Percentiles rank a stretch among this genome's conserved stretches.
phyloP scores from a whole-genome alignment of 1,284 basidiomycete species.

The Inonotus hispidus region DNA sequence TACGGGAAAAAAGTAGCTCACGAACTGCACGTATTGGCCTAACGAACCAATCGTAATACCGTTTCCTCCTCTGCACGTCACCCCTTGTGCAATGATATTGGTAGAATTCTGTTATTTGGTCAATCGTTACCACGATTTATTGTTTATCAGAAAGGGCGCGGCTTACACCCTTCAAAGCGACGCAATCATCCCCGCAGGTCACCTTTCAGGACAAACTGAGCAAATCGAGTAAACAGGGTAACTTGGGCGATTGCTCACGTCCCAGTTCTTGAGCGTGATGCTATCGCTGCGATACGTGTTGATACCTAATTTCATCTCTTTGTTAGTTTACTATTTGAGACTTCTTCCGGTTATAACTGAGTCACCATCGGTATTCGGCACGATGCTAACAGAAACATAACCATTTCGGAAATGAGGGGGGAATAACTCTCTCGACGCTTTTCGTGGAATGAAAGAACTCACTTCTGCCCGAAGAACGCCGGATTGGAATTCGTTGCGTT shows the following conservation, averaged over 20 bases:
- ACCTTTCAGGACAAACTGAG: slow-evolving; percentile 26
- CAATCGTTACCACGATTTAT: background rate
- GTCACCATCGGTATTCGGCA: slow-evolving; percentile 60
- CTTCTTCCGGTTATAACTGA: slow-evolving; percentile 9
- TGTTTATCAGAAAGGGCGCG: slow-evolving; percentile 14
- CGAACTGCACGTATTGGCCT: slow-evolving; percentile 19
- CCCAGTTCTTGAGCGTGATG: slow-evolving; percentile 49
- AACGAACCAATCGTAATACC: slow-evolving; percentile 31
- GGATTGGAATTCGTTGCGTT: slow-evolving; percentile 59
- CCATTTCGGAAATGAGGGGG: background rate
- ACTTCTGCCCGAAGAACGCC: slow-evolving; percentile 45
- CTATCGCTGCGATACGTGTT: slow-evolving; percentile 55
- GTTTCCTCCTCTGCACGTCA: slow-evolving; percentile 29
- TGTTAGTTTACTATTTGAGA: background rate
- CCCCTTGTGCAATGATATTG: slow-evolving; percentile 24
- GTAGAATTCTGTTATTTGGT: slow-evolving; percentile 23
- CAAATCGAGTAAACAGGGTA: background rate
- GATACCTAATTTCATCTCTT: slow-evolving; percentile 35
- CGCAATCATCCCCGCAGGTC: slow-evolving; percentile 38
- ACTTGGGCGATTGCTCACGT: slow-evolving; percentile 28
- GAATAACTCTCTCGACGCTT: slow-evolving; percentile 1
- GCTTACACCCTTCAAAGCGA: slow-evolving; percentile 27
- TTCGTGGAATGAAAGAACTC: slow-evolving; percentile 22
- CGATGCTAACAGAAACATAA: slow-evolving; percentile 40
- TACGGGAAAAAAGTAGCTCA: background rate